Evolutionary conservation across 768 basidiomycete genomes (phyloP).

Genomic region (Nevesoporus exiguus): DNA sequence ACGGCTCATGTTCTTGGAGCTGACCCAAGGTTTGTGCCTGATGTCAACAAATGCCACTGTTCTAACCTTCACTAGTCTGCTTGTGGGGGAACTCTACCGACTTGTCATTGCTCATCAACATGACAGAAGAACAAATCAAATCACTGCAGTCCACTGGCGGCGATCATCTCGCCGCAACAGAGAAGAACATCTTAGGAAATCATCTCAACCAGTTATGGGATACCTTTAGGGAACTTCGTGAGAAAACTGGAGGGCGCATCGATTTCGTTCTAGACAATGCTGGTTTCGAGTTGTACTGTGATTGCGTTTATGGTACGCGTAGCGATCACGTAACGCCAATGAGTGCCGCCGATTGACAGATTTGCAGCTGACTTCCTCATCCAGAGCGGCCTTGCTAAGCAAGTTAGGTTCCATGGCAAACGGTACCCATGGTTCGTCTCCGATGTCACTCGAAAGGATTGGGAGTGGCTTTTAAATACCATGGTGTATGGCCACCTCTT

Average conservation of each 20-base stretch:
- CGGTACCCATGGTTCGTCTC: slow-evolving; percentile 94
- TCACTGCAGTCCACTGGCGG: slow-evolving; percentile 94
- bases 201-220: slow-evolving; percentile 71
- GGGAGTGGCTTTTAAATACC: slow-evolving; percentile 86
- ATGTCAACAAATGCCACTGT: neutral
- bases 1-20: slow-evolving; percentile 83
- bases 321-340: neutral
- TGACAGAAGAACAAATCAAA: slow-evolving; percentile 97
- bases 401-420: slow-evolving; percentile 94
- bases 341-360: slow-evolving; percentile 1
- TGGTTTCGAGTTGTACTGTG: slow-evolving; percentile 81
- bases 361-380: slow-evolving; percentile 84
- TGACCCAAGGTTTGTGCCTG: slow-evolving; percentile 71
- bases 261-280: slow-evolving; percentile 87
- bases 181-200: slow-evolving; percentile 95
- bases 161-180: slow-evolving; percentile 91
- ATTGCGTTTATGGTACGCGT: slow-evolving; percentile 74
- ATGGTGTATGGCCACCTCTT: slow-evolving; percentile 94
- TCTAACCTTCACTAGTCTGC: slow-evolving; percentile 55
- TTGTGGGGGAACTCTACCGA: slow-evolving; percentile 98
- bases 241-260: slow-evolving; percentile 69
- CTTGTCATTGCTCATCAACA: slow-evolving; percentile 90
- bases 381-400: slow-evolving; percentile 79
- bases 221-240: slow-evolving; percentile 62
- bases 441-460: slow-evolving; percentile 91